Base-by-base conservation (phyloP, 495 filamentous ascomycete genomes). In the Delitschia confertaspora region DNA sequence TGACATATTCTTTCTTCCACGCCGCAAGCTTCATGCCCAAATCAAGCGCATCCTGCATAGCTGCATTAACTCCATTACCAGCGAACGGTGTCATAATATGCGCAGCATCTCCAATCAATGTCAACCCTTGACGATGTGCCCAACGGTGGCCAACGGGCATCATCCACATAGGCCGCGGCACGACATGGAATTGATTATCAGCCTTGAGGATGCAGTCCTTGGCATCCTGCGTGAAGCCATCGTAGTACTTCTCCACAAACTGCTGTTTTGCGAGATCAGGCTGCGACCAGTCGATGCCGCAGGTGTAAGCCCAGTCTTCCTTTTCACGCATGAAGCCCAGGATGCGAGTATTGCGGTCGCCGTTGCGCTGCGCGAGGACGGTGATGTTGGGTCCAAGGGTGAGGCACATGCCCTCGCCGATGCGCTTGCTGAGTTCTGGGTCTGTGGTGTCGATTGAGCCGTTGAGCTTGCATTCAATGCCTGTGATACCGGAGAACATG, bases 81-180 rank as follows among this genome's bases (percentile, higher is more conserved):
- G 69, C 71, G 49, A 71, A 76, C 0, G 74, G 74, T 4, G 68
- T 70, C 74, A 76, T 76, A 3, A 78, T 44, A 49, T 80, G 73
- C 7, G 76, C 76, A 4, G 76, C 70, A 58, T 79, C 76, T 4
- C 76, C 76, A 26, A 77, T 60, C 8, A 80, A 51, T 3, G 75
- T 74, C 4, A 70, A 58, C 7, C 68, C 66, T 0, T 59, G 42
- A 0, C 50, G 38, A 9, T 60, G 53, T 39, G 65, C 56, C 74
- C 75, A 80, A 3, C 49, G 49, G 16, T 23, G 22, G 3, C 39
- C 39, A 24, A 23, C 14, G 0, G 39, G 39, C 14, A 42, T 24
- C 24, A 14, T n/a, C n/a, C 27, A 42, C 8, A 42, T n/a, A 24
- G 25, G 13, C 25, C 39, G 39, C 19, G 25, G 39, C n/a, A 42